Evolutionary conservation across 2,329 filamentous ascomycete species (phyloP), one percentile per base, ranked within the genome.

Genomic region (Incumbomyces delicatus): DNA sequence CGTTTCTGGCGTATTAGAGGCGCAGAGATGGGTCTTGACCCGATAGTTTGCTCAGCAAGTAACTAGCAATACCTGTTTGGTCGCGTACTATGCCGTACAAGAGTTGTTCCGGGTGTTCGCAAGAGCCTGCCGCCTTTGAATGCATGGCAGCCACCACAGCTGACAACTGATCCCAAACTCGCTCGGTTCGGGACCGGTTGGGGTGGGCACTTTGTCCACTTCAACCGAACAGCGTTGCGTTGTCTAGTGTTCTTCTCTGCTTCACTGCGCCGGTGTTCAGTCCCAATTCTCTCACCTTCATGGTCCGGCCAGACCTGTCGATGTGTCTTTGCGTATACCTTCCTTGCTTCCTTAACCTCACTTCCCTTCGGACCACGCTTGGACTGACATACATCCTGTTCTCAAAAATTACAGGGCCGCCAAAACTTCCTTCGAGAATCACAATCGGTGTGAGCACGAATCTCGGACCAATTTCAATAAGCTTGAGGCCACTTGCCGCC

Each of bases 361-460:
- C 66, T 53, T 96, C 92, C 34, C 87, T 75, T 55, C 92, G 77
- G 53, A 96, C 80, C 68, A 95, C 87, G 77, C 98, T 98, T 8
- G 92, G 92, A 56, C 85, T 92, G 45, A 98, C 86, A 60, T 95
- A 98, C 65, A 95, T 84, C 74, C 87, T 92, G 72, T 96, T 96
- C 73, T 96, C 87, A 69, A 94, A 98, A 61, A 98, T 94, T 54
- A 96, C 87, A 2, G 92, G 90, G 0, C 92, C 92, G 45, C 90
- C 90, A 58, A 98, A 96, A 51, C 85, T 89, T 36, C 87, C 88
- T 64, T 98, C 92, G 58, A 94, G 81, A 56, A 96, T 95, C 48
- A 96, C 81, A 55, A 95, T 95, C 1, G 92, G 90, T 20, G 88
- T 95, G 42, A 95, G 72, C 27, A 95, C 88, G 57, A 95, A 90